Evolutionary conservation across 306 rosid genomes (phyloP).

Genomic region (Lathyrus tuberosus): DNA sequence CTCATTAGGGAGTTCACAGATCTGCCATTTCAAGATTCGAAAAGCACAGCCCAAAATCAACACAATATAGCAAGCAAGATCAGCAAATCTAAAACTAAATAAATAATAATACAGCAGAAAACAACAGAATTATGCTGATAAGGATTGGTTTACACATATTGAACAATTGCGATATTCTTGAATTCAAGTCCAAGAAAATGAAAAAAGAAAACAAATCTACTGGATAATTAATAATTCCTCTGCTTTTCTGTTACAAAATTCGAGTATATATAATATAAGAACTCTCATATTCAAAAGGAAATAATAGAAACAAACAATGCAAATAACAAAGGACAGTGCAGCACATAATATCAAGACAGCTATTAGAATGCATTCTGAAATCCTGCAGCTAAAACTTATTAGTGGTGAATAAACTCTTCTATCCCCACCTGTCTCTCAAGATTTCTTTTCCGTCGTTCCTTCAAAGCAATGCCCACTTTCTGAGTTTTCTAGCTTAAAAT

Average conservation of each 20-base stretch:
- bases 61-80: not conserved
- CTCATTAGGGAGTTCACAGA: conserved; percentile 74
- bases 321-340: not conserved
- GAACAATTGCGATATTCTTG: not conserved
- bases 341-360: not conserved
- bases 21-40: conserved; percentile 49
- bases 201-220: not conserved
- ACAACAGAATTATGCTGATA: not conserved
- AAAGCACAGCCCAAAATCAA: conserved; percentile 24
- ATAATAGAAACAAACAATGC: not conserved
- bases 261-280: too few relatives aligned
- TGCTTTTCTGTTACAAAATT: not conserved
- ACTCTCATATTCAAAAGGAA: conserved; percentile 1
- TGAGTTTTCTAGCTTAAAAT: not conserved
- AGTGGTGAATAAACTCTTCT: not conserved
- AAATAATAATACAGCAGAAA: not conserved
- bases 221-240: not conserved
- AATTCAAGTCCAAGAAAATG: not conserved
- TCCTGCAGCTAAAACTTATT: not conserved
- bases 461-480: not conserved
- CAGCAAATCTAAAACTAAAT: not conserved
- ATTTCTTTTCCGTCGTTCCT: not conserved
- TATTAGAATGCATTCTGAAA: conserved; percentile 12
- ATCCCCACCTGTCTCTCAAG: not conserved
- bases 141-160: conserved; percentile 3